These are phyloP conservation scores for Halophytophthora batemanensis DNA, from an alignment of 352 stramenopile genomes.

Conservation along the genomic window DNA sequence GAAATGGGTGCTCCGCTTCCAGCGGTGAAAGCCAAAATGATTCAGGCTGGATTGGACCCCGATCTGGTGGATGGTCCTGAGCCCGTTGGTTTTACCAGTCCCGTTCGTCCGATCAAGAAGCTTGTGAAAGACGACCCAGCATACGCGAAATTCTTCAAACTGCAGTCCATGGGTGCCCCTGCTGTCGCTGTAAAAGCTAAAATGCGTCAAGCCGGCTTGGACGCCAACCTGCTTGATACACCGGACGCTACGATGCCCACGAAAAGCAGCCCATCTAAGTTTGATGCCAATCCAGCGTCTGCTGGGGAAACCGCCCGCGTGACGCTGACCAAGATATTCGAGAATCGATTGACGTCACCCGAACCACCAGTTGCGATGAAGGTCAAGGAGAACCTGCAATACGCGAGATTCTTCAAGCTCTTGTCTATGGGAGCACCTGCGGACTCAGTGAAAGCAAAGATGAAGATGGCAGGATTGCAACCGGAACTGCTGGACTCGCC, in stretches of 20 bases:
- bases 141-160: slow-evolving; percentile 72
- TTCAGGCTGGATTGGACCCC: slow-evolving; percentile 58
- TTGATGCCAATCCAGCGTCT: neutral
- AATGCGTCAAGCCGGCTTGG: slow-evolving; percentile 77
- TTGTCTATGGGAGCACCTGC: slow-evolving; percentile 55
- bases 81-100: neutral
- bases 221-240: slow-evolving; percentile 68
- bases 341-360: slow-evolving; percentile 2
- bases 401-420: slow-evolving; percentile 72
- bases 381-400: slow-evolving; percentile 59
- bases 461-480: slow-evolving; percentile 82
- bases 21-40: slow-evolving; percentile 68
- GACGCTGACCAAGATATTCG: slow-evolving; percentile 11
- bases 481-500: slow-evolving; percentile 58
- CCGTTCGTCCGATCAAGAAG: neutral
- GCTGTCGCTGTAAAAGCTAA: slow-evolving; percentile 53
- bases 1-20: slow-evolving; percentile 55
- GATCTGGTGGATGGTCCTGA: slow-evolving; percentile 34
- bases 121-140: slow-evolving; percentile 52
- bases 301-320: slow-evolving; percentile 13
- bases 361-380: slow-evolving; percentile 11
- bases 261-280: neutral
- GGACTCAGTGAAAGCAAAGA: slow-evolving; percentile 58
- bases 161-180: slow-evolving; percentile 60
- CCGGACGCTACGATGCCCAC: slow-evolving; percentile 44